These are phyloP conservation scores for Plasmodium knowlesi DNA, from an alignment of 169 alveolate genomes.

Conservation along the genomic window DNA sequence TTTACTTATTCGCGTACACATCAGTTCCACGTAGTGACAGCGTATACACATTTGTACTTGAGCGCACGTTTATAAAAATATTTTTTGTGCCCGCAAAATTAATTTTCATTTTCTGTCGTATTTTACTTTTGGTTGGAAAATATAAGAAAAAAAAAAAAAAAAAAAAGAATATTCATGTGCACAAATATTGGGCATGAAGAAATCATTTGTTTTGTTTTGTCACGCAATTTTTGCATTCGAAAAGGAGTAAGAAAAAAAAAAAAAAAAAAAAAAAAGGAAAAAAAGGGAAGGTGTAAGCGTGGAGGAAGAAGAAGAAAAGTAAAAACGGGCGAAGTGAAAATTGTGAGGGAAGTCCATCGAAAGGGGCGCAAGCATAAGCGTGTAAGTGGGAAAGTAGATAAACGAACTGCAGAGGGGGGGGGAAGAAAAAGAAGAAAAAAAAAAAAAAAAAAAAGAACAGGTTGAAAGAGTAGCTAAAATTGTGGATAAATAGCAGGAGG, in stretches of 20 bases:
- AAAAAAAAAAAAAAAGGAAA: not conserved
- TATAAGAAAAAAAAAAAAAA: not conserved
- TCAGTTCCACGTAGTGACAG: not conserved
- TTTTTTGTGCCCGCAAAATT: constrained; percentile 10
- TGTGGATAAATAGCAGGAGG: not conserved
- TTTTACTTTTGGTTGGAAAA: constrained; percentile 4
- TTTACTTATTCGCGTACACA: not conserved
- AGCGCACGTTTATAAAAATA: constrained; percentile 23
- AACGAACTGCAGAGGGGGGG: not conserved
- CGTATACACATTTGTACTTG: not conserved
- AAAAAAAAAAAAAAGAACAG: not conserved
- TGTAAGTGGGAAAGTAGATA: not conserved
- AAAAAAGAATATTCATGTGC: not conserved
- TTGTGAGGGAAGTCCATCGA: not conserved
- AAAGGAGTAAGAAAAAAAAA: constrained; percentile 1
- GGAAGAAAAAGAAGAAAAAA: not conserved
- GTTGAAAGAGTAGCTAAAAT: not conserved
- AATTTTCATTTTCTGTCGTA: not conserved
- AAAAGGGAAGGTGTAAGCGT: not conserved
- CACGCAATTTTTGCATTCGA: not conserved
- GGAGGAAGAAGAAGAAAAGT: constrained; percentile 16
- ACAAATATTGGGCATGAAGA: constrained; percentile 3
- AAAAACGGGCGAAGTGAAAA: not conserved
- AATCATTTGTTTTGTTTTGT: constrained; percentile 7
- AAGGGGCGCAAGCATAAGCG: not conserved